Evolutionary conservation across 2,329 filamentous ascomycete genomes (phyloP).

Genomic region (Aspergillus glaucus): DNA sequence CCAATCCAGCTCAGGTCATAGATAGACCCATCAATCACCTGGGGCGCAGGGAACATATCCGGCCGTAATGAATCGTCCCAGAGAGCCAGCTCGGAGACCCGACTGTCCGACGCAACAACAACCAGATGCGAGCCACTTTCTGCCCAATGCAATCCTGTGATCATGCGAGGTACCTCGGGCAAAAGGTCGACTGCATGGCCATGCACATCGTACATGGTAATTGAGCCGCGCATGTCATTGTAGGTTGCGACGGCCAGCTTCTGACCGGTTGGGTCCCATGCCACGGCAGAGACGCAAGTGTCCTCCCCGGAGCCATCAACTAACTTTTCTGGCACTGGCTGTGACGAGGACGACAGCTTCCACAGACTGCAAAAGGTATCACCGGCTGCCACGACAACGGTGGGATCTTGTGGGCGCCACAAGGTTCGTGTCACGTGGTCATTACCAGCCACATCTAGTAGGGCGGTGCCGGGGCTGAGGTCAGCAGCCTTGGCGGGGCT

Average conservation of each 20-base stretch:
- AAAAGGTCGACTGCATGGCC: slow-evolving; percentile 41
- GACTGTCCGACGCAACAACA: slow-evolving; percentile 38
- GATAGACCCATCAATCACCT: slow-evolving; percentile 32
- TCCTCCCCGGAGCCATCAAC: slow-evolving; percentile 27
- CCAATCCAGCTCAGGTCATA: slow-evolving; percentile 40
- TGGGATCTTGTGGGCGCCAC: slow-evolving; percentile 42
- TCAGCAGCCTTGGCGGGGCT: slow-evolving; percentile 43
- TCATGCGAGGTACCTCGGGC: slow-evolving; percentile 39
- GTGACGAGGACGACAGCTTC: slow-evolving; percentile 29
- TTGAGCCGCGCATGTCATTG: slow-evolving; percentile 35
- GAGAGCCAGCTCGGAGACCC: slow-evolving; percentile 36
- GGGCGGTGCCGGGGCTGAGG: slow-evolving; percentile 38
- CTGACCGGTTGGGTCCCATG: slow-evolving; percentile 41
- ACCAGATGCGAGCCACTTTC: slow-evolving; percentile 32
- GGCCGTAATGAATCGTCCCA: slow-evolving; percentile 38
- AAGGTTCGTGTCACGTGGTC: slow-evolving; percentile 36
- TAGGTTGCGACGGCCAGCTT: slow-evolving; percentile 44
- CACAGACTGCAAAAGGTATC: slow-evolving; percentile 42
- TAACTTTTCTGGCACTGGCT: slow-evolving; percentile 29
- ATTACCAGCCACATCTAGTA: slow-evolving; percentile 32
- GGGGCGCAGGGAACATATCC: slow-evolving; percentile 31
- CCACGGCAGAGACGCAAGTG: slow-evolving; percentile 38
- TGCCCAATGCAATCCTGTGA: slow-evolving; percentile 40
- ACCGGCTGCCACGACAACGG: slow-evolving; percentile 36
- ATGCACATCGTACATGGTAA: slow-evolving; percentile 40